These are phyloP conservation scores for Chaetomium strumarium DNA, from an alignment of 2,329 filamentous ascomycete genomes.

Conservation along the genomic window DNA sequence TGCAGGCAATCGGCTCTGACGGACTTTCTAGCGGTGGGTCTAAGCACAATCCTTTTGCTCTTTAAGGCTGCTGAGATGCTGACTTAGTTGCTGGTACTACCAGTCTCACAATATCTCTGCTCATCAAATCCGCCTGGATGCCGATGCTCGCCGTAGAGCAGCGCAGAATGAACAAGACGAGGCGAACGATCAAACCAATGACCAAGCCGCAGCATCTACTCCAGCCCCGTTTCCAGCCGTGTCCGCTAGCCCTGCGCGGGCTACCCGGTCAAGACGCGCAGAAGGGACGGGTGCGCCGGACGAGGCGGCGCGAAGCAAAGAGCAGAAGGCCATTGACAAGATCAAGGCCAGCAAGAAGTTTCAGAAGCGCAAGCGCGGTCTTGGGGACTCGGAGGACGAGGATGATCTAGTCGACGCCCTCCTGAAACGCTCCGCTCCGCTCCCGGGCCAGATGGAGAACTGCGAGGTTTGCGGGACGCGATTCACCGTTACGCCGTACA, in stretches of 20 bases:
- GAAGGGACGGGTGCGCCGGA: constrained; percentile 28
- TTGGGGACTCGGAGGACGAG: constrained; percentile 38
- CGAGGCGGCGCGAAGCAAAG: constrained; percentile 48
- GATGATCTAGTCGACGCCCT: constrained; percentile 46
- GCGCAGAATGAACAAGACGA: constrained; percentile 24
- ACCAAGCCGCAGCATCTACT: constrained; percentile 20
- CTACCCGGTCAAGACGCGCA: constrained; percentile 19
- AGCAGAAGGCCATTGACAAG: constrained; percentile 52
- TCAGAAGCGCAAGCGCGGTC: constrained; percentile 45
- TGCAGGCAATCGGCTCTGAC: constrained; percentile 46
- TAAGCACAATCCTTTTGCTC: background rate
- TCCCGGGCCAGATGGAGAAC: constrained; percentile 83
- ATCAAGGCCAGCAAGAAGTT: constrained; percentile 56
- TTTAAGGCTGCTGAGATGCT: background rate
- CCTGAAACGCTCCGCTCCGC: constrained; percentile 44
- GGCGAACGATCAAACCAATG: constrained; percentile 23
- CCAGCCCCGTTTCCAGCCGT: constrained; percentile 14
- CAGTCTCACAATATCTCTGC: constrained; percentile 68
- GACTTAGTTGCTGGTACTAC: background rate
- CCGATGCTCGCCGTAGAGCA: constrained; percentile 42
- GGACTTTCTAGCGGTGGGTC: constrained; percentile 45
- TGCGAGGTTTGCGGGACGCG: constrained; percentile 80
- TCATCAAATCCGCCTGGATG: constrained; percentile 46
- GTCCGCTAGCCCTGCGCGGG: constrained; percentile 2
- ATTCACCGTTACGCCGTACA: constrained; percentile 90